phyloP scores from a whole-genome alignment of 352 stramenopile species.

The Phytophthora sojae region DNA sequence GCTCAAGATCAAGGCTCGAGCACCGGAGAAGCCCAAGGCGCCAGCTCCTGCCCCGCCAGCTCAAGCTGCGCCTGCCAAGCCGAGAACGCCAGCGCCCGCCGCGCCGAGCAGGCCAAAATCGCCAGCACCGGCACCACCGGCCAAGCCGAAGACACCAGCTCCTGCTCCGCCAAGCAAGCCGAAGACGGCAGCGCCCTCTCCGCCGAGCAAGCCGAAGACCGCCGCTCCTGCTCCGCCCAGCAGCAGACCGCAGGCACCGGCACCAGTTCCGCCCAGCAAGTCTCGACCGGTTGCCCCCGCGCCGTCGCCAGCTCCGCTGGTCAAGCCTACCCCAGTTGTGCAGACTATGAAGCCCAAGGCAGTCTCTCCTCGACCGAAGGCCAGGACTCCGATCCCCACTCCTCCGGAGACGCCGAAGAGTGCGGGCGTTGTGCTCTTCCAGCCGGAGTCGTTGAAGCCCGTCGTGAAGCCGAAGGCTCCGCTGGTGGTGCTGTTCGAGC shows the following conservation, averaged over 20 bases:
- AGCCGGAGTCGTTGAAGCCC: conserved; percentile 38
- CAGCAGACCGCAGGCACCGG: conserved; percentile 15
- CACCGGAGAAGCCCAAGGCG: conserved; percentile 23
- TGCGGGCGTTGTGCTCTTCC: conserved; percentile 40
- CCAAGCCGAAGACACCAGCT: conserved; percentile 21
- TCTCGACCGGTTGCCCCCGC: too few relatives aligned
- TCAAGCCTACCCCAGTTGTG: conserved; percentile 3
- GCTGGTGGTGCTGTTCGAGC: conserved; percentile 42
- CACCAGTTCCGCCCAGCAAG: conserved; percentile 1
- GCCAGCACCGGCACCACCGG: conserved; percentile 11
- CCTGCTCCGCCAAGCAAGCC: conserved; percentile 16
- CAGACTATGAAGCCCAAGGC: conserved; percentile 15
- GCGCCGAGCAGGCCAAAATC: conserved; percentile 13
- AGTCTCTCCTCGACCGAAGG: conserved; percentile 20
- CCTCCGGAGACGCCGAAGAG: conserved; percentile 24
- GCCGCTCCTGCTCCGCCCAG: conserved; percentile 7
- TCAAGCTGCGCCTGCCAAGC: conserved; percentile 7
- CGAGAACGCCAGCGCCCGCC: conserved; percentile 12
- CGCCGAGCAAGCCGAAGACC: conserved; percentile 21
- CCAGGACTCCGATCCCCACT: conserved; percentile 12
- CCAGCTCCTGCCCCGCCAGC: conserved; percentile 15
- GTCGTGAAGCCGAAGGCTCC: conserved; percentile 39
- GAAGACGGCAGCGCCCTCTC: conserved; percentile 8
- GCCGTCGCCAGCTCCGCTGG: not conserved
- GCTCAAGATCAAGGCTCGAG: conserved; percentile 20